Percentiles rank a stretch among this genome's conserved stretches.
These are phyloP conservation scores for Hypoxylon intermedium DNA, from an alignment of 495 filamentous ascomycete species.

Conservation along the genomic window DNA sequence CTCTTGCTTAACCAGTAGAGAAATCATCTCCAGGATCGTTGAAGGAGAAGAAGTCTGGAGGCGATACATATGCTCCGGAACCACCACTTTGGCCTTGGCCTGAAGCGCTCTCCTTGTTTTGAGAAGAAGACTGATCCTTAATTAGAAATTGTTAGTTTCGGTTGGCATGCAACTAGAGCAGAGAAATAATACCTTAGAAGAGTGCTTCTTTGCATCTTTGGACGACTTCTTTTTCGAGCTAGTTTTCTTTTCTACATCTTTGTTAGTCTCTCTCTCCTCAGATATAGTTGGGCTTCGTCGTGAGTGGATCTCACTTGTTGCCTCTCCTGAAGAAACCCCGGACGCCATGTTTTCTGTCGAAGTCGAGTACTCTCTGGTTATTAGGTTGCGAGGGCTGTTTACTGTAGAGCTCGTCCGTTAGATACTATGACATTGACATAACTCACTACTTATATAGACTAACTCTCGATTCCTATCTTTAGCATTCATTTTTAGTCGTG, in stretches of 20 bases:
- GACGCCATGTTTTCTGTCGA: slow-evolving; percentile 17
- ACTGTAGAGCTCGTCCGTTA: slow-evolving; percentile 3
- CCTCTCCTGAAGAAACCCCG: slow-evolving; percentile 7
- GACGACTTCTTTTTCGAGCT: slow-evolving; percentile 21
- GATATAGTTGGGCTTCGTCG: background rate
- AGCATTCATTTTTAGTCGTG: slow-evolving; percentile 1
- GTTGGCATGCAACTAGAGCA: background rate
- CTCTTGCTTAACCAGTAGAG: slow-evolving; percentile 18
- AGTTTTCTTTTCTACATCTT: slow-evolving; percentile 9
- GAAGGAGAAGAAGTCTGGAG: slow-evolving; percentile 35
- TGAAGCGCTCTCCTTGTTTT: slow-evolving; percentile 16
- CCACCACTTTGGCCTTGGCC: slow-evolving; percentile 16
- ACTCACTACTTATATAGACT: slow-evolving; percentile 22
- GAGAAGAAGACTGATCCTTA: slow-evolving; percentile 18
- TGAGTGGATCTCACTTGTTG: slow-evolving; percentile 19
- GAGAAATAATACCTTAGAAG: slow-evolving; percentile 27
- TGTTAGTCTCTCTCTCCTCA: slow-evolving; percentile 15
- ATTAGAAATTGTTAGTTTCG: slow-evolving; percentile 15
- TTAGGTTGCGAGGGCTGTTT: background rate
- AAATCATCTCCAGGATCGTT: slow-evolving; percentile 31
- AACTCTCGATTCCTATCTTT: slow-evolving; percentile 4
- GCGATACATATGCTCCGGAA: slow-evolving; percentile 28
- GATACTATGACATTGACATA: background rate
- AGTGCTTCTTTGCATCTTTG: slow-evolving; percentile 25
- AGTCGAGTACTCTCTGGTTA: background rate